Conservation (phyloP, 495 filamentous ascomycete species). For the Penicillium bovifimosum region DNA sequence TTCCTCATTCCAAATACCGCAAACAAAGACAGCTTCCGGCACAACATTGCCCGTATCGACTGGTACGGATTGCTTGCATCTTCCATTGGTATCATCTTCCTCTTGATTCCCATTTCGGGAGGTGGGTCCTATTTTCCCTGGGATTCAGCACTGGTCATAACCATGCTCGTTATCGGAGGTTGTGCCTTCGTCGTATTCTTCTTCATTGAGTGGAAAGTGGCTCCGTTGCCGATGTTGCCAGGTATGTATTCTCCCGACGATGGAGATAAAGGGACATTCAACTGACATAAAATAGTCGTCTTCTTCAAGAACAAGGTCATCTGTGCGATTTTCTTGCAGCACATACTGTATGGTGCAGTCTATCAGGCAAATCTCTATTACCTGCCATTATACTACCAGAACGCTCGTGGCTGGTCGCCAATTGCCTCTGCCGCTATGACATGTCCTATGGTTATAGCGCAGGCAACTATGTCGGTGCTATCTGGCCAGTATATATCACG, state of each 20-base stretch:
- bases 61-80: constrained; percentile 48
- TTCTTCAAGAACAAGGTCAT: constrained; percentile 54
- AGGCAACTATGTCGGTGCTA: constrained; percentile 46
- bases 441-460: constrained; percentile 48
- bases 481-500: constrained; percentile 56
- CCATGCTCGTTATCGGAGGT: constrained; percentile 52
- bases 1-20: constrained; percentile 41
- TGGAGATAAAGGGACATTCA: background rate
- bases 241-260: constrained; percentile 27
- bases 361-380: constrained; percentile 54
- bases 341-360: constrained; percentile 54
- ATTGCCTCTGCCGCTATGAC: constrained; percentile 47
- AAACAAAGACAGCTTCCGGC: constrained; percentile 27
- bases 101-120: constrained; percentile 59
- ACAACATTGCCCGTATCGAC: constrained; percentile 51
- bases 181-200: constrained; percentile 44
- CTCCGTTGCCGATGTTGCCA: constrained; percentile 55
- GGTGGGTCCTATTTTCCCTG: constrained; percentile 57
- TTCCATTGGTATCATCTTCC: constrained; percentile 48
- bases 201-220: constrained; percentile 54
- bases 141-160: constrained; percentile 56
- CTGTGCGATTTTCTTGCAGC: constrained; percentile 50
- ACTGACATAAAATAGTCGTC: constrained; percentile 32
- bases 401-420: constrained; percentile 45
- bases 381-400: constrained; percentile 51